Evolutionary conservation across 2,329 filamentous ascomycete genomes (phyloP).

Genomic region (Arthroderma uncinatum): DNA sequence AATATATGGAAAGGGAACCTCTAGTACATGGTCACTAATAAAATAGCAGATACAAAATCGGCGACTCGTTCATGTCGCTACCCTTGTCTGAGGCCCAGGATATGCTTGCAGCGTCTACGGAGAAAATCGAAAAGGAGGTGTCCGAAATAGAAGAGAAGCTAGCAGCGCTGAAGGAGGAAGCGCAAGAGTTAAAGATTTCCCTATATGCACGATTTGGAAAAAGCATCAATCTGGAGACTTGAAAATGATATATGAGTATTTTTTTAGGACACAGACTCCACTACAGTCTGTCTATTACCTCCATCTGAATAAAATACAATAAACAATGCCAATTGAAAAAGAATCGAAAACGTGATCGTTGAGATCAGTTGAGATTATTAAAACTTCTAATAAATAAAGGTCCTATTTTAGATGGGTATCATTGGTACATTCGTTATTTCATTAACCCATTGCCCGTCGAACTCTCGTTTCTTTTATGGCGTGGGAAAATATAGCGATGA

Average conservation of each 20-base stretch:
- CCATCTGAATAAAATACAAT: neutral
- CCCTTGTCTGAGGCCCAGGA: conserved; percentile 76
- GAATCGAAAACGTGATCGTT: neutral
- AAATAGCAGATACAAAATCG: conserved; percentile 75
- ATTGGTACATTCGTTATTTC: conserved; percentile 5
- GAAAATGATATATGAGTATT: neutral
- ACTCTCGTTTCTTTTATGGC: neutral
- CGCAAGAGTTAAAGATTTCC: conserved; percentile 79
- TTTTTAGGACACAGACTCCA: neutral
- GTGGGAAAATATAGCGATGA: neutral
- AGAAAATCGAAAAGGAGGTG: conserved; percentile 67
- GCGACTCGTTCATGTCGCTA: conserved; percentile 86
- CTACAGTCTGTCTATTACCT: neutral
- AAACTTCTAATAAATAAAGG: neutral
- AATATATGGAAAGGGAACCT: conserved; percentile 7
- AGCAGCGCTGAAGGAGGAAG: conserved; percentile 65
- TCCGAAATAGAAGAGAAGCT: conserved; percentile 65
- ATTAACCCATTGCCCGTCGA: neutral
- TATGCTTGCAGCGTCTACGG: conserved; percentile 60
- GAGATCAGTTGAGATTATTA: conserved; percentile 1
- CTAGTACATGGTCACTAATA: conserved; percentile 6
- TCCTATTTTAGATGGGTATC: conserved; percentile 3
- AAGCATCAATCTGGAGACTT: conserved; percentile 80
- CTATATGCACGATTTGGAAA: conserved; percentile 90
- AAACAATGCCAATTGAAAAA: neutral